A percentile compares a stretch with the other conserved stretches of the same genome.
These are phyloP conservation scores for Phytophthora pistaciae DNA, from an alignment of 352 stramenopile species.

Conservation along the genomic window DNA sequence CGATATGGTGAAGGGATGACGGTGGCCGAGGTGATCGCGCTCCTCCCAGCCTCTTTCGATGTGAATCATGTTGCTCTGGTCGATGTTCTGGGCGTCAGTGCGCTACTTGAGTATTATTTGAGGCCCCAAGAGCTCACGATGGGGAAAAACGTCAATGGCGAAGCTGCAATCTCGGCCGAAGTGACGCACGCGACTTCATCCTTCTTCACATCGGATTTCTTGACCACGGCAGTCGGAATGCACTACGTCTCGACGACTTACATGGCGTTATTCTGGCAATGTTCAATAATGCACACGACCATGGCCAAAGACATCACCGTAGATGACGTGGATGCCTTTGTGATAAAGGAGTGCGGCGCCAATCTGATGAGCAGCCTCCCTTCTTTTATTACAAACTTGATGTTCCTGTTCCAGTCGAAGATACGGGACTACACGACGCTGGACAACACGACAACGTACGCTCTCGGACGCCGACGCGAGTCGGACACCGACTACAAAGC, in stretches of 20 bases:
- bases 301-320: constrained; percentile 46
- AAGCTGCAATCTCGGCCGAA: constrained; percentile 47
- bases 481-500: constrained; percentile 32
- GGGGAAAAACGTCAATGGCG: constrained; percentile 48
- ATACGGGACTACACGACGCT: constrained; percentile 49
- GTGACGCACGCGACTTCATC: constrained; percentile 40
- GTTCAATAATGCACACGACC: constrained; percentile 43
- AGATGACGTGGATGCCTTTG: constrained; percentile 25
- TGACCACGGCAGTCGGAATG: constrained; percentile 47
- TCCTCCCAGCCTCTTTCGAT: constrained; percentile 36
- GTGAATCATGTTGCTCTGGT: constrained; percentile 37
- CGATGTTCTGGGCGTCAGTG: constrained; percentile 36
- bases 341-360: constrained; percentile 34
- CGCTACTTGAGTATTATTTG: constrained; percentile 34
- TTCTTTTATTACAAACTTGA: constrained; percentile 44
- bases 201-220: constrained; percentile 44
- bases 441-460: constrained; percentile 50
- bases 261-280: constrained; percentile 54
- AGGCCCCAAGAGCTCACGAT: constrained; percentile 43
- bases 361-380: constrained; percentile 30
- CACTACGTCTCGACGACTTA: constrained; percentile 38
- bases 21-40: constrained; percentile 21
- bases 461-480: constrained; percentile 33
- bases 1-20: constrained; percentile 40
- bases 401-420: constrained; percentile 52